These are phyloP conservation scores for Penicillium griseofulvum DNA, from an alignment of 2,329 filamentous ascomycete genomes.

Conservation along the genomic window DNA sequence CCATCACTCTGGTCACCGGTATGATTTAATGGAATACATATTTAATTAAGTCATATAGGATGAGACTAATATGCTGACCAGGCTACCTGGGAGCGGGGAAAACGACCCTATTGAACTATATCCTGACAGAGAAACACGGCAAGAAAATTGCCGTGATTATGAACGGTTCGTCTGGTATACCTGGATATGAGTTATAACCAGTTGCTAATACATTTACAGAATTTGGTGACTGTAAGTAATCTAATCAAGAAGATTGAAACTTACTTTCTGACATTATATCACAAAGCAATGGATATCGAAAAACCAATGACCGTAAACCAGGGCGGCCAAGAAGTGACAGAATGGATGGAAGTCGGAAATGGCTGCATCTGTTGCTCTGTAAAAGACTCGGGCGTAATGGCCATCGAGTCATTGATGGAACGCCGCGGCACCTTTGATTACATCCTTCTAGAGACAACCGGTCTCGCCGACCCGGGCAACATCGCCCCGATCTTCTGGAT, in stretches of 20 bases:
- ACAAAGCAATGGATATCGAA: slow-evolving; percentile 82
- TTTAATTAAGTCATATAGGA: neutral
- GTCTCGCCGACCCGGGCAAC: slow-evolving; percentile 91
- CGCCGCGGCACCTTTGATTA: slow-evolving; percentile 94
- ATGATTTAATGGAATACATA: slow-evolving; percentile 12
- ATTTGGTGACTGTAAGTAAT: slow-evolving; percentile 71
- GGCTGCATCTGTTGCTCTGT: slow-evolving; percentile 98
- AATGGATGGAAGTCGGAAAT: slow-evolving; percentile 95
- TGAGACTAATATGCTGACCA: slow-evolving; percentile 36
- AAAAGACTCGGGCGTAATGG: slow-evolving; percentile 90
- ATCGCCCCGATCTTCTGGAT: slow-evolving; percentile 97
- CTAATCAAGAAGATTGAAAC: neutral
- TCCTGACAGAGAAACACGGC: slow-evolving; percentile 88
- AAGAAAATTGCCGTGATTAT: slow-evolving; percentile 98
- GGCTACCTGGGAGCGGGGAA: slow-evolving; percentile 95
- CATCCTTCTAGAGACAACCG: slow-evolving; percentile 94
- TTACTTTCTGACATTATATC: slow-evolving; percentile 1
- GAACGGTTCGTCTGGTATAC: slow-evolving; percentile 61
- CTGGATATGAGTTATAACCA: neutral
- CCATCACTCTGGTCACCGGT: slow-evolving; percentile 53
- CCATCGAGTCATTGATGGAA: slow-evolving; percentile 94
- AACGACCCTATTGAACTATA: slow-evolving; percentile 93
- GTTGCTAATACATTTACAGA: slow-evolving; percentile 50
- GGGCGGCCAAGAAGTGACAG: slow-evolving; percentile 76
- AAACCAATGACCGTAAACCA: slow-evolving; percentile 90